Conservation (phyloP, 2,329 filamentous ascomycete genomes). For the Trichoderma gracile region DNA sequence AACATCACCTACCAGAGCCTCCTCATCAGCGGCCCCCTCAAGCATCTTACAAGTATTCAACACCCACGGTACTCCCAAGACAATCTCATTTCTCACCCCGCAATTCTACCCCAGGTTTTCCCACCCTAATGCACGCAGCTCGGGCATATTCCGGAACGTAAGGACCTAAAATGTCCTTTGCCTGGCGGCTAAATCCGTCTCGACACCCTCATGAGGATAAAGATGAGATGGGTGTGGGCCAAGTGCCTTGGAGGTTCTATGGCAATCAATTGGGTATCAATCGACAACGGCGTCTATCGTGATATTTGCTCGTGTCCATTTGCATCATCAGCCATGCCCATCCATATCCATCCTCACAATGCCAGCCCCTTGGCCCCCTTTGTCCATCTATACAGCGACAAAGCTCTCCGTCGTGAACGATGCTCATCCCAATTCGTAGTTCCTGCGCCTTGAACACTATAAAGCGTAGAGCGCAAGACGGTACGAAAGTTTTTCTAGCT, state of each 20-base stretch:
- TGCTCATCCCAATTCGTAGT: slow-evolving; percentile 46
- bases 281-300: background rate
- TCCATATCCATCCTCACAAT: slow-evolving; percentile 30
- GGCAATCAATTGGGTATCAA: slow-evolving; percentile 4
- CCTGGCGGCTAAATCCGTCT: slow-evolving; percentile 3
- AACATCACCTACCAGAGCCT: background rate
- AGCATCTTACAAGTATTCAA: background rate
- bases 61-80: background rate
- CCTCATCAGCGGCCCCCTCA: background rate
- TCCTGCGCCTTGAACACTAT: slow-evolving; percentile 46
- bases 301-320: background rate
- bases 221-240: too few species aligned
- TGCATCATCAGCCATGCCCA: background rate
- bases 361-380: slow-evolving; percentile 40
- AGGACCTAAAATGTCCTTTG: background rate
- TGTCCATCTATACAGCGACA: slow-evolving; percentile 57
- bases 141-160: background rate
- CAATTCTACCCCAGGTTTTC: background rate
- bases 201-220: background rate
- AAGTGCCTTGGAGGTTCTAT: too few species aligned
- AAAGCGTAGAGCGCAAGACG: slow-evolving; percentile 52
- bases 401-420: slow-evolving; percentile 48
- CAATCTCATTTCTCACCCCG: background rate
- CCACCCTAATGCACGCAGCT: background rate
- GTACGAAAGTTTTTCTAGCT: slow-evolving; percentile 55